phyloP scores from a whole-genome alignment of 257 asterid genomes.

The Knoxia roxburghii region DNA sequence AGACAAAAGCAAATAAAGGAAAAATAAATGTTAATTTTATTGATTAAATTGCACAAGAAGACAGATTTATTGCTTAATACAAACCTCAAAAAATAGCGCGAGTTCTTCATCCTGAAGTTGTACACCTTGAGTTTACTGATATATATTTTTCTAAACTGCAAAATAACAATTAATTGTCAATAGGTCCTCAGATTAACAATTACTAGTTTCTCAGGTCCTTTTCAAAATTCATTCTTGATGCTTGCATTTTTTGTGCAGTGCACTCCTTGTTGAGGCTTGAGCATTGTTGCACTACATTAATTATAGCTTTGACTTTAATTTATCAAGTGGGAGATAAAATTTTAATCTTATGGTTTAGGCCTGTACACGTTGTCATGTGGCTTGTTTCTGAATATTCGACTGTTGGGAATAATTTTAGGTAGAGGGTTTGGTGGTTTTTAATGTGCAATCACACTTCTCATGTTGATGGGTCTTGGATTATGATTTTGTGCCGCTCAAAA shows the following conservation, averaged over 20 bases:
- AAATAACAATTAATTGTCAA: too few relatives aligned
- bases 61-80: not conserved
- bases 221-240: not conserved
- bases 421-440: too few relatives aligned
- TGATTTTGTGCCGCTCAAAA: not conserved
- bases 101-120: not conserved
- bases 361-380: not conserved
- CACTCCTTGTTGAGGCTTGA: not conserved
- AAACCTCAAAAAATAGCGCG: not conserved
- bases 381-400: not conserved
- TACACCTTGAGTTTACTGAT: too few relatives aligned
- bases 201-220: conserved; percentile 5
- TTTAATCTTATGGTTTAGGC: not conserved
- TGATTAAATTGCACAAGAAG: not conserved
- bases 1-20: not conserved
- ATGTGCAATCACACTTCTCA: too few relatives aligned
- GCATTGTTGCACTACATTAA: not conserved
- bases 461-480: too few relatives aligned
- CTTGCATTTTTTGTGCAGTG: not conserved
- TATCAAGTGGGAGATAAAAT: too few relatives aligned
- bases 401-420: too few relatives aligned
- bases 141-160: too few relatives aligned
- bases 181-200: too few relatives aligned
- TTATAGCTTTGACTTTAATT: too few relatives aligned
- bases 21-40: not conserved